Conservation (phyloP, 495 filamentous ascomycete genomes). For the Chaetomium cochliodes region DNA sequence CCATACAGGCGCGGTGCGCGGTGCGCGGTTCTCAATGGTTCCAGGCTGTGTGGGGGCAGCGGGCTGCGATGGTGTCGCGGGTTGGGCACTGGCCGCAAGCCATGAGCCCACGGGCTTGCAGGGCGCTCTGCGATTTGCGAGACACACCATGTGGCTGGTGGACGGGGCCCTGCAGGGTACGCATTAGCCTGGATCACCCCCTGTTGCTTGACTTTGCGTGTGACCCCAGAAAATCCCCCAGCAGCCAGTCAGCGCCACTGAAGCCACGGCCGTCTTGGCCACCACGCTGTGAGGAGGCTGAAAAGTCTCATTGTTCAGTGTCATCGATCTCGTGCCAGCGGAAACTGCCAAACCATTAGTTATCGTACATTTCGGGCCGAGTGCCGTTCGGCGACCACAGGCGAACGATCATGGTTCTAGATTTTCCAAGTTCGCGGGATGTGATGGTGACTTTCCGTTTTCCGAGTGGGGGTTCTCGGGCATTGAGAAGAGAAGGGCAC, state of each 20-base stretch:
- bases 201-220: neutral
- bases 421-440: conserved; percentile 2
- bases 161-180: conserved; percentile 1
- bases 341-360: neutral
- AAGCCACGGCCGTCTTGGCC: neutral
- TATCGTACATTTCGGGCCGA: neutral
- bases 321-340: neutral
- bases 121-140: conserved; percentile 30
- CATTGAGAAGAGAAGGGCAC: too few species aligned
- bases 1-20: conserved; percentile 16
- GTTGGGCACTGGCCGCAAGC: conserved; percentile 27
- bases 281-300: conserved; percentile 2
- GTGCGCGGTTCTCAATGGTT: conserved; percentile 16
- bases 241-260: neutral
- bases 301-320: neutral
- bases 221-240: neutral
- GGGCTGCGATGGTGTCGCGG: conserved; percentile 12
- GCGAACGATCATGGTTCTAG: neutral
- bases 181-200: conserved; percentile 12
- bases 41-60: conserved; percentile 7
- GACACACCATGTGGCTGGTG: conserved; percentile 20
- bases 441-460: too few species aligned
- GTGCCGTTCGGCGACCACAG: neutral
- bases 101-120: conserved; percentile 30
- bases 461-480: neutral